Conservation (phyloP, 257 asterid species). For the Rehmannia glutinosa region DNA sequence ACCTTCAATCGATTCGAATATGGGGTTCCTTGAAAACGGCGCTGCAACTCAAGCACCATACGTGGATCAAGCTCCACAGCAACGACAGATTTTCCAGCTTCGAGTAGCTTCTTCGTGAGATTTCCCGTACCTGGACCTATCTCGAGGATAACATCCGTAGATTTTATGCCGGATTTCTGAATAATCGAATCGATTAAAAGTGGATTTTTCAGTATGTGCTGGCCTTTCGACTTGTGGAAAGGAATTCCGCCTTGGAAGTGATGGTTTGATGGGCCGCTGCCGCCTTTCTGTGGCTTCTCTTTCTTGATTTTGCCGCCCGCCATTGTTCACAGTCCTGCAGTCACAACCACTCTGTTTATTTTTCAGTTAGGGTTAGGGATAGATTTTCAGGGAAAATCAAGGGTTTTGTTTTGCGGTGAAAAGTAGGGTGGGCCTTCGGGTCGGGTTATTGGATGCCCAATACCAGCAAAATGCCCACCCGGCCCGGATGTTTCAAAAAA, state of each 20-base stretch:
- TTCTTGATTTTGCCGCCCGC: constrained; percentile 92
- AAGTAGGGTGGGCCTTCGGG: too few species aligned
- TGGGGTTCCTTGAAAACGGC: constrained; percentile 93
- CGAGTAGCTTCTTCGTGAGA: constrained; percentile 94
- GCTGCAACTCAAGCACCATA: constrained; percentile 89
- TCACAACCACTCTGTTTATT: background rate
- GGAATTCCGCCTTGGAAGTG: constrained; percentile 88
- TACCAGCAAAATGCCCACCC: too few species aligned
- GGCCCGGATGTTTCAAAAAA: too few species aligned
- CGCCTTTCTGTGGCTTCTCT: constrained; percentile 41
- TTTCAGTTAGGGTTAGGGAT: too few species aligned
- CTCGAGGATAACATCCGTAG: constrained; percentile 81
- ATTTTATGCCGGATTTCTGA: constrained; percentile 87
- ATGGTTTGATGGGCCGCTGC: constrained; percentile 34
- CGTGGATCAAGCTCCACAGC: constrained; percentile 95
- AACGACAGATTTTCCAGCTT: constrained; percentile 79
- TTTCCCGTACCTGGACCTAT: constrained; percentile 98
- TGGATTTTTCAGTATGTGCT: constrained; percentile 87
- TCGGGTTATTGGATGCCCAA: too few species aligned
- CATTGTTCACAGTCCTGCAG: constrained; percentile 32
- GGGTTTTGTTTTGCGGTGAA: background rate
- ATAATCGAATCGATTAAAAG: constrained; percentile 72
- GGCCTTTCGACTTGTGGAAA: constrained; percentile 95
- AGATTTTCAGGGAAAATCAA: too few species aligned
- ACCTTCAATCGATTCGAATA: constrained; percentile 62